phyloP scores from a whole-genome alignment of 2,329 filamentous ascomycete genomes.

The Triangularia setosa region DNA sequence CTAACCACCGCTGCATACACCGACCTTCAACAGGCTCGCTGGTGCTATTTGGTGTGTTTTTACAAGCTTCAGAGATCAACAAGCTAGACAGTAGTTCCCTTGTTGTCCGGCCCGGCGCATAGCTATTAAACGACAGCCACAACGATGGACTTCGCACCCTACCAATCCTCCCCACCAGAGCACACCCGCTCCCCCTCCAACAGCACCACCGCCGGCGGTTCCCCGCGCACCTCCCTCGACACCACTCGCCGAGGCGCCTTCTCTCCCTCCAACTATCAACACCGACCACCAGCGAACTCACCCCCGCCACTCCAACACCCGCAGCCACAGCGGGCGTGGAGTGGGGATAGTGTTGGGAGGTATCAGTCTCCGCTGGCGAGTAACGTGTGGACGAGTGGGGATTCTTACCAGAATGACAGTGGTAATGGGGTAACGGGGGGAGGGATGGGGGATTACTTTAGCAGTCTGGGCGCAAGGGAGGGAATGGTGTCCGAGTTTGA shows the following conservation, averaged over 20 bases:
- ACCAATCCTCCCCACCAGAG: slow-evolving; percentile 90
- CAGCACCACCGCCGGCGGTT: slow-evolving; percentile 35
- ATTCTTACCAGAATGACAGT: background rate
- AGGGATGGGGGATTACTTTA: slow-evolving; percentile 36
- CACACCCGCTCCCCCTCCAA: slow-evolving; percentile 70
- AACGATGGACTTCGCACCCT: slow-evolving; percentile 92
- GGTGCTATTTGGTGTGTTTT: background rate
- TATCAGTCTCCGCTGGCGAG: slow-evolving; percentile 27
- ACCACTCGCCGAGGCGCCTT: slow-evolving; percentile 52
- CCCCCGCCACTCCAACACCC: slow-evolving; percentile 49
- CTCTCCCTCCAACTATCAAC: slow-evolving; percentile 36
- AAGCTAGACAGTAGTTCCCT: background rate
- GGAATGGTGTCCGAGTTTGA: slow-evolving; percentile 76
- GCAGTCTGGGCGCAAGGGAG: slow-evolving; percentile 43
- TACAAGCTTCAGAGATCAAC: background rate
- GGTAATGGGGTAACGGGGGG: slow-evolving; percentile 20
- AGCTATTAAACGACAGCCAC: too few relatives aligned
- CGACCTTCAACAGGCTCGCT: background rate
- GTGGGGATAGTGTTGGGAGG: slow-evolving; percentile 38
- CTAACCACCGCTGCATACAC: background rate
- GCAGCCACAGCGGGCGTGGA: slow-evolving; percentile 56
- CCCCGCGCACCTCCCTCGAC: slow-evolving; percentile 57
- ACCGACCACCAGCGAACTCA: slow-evolving; percentile 37
- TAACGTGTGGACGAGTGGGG: slow-evolving; percentile 12
- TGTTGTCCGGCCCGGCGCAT: background rate